Percentiles rank a stretch among this genome's conserved stretches.
These are phyloP conservation scores for Candida ovalis DNA, from an alignment of 805 yeast species.

Conservation along the genomic window DNA sequence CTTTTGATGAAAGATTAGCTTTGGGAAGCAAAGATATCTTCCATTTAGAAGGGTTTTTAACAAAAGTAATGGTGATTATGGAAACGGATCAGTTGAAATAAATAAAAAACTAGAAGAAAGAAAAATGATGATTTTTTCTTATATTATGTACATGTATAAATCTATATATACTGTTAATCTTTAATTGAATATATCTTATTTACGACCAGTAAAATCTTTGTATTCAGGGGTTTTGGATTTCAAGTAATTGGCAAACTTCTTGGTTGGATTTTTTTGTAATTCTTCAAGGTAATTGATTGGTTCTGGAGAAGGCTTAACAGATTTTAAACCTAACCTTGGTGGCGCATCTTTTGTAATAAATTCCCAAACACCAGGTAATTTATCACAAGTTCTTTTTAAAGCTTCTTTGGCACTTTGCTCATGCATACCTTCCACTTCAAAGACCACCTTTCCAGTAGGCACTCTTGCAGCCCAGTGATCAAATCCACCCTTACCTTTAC, in stretches of 20 bases:
- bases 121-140: slow-evolving; percentile 1
- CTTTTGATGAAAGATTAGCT: slow-evolving; percentile 80
- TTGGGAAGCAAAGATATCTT: slow-evolving; percentile 86
- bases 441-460: slow-evolving; percentile 89
- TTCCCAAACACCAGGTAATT: slow-evolving; percentile 90
- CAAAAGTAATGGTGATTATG: slow-evolving; percentile 76
- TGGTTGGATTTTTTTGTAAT: slow-evolving; percentile 58
- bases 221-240: slow-evolving; percentile 52
- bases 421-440: slow-evolving; percentile 77
- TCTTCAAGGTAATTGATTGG: slow-evolving; percentile 51
- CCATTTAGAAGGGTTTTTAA: slow-evolving; percentile 92
- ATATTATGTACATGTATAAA: slow-evolving; percentile 1
- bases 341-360: slow-evolving; percentile 62
- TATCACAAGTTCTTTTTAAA: slow-evolving; percentile 82
- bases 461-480: slow-evolving; percentile 97
- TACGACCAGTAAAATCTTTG: slow-evolving; percentile 33
- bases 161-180: background rate
- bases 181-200: slow-evolving; percentile 2
- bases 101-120: background rate
- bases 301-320: slow-evolving; percentile 43
- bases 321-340: slow-evolving; percentile 68
- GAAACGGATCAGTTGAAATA: slow-evolving; percentile 35
- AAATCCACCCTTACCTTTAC: slow-evolving; percentile 97
- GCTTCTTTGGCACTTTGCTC: slow-evolving; percentile 89
- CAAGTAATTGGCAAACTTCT: slow-evolving; percentile 53